A percentile compares a stretch with the other conserved stretches of the same genome.
These are phyloP conservation scores for Aspergillus sp. DNA, from an alignment of 2,329 filamentous ascomycete species.

Conservation along the genomic window DNA sequence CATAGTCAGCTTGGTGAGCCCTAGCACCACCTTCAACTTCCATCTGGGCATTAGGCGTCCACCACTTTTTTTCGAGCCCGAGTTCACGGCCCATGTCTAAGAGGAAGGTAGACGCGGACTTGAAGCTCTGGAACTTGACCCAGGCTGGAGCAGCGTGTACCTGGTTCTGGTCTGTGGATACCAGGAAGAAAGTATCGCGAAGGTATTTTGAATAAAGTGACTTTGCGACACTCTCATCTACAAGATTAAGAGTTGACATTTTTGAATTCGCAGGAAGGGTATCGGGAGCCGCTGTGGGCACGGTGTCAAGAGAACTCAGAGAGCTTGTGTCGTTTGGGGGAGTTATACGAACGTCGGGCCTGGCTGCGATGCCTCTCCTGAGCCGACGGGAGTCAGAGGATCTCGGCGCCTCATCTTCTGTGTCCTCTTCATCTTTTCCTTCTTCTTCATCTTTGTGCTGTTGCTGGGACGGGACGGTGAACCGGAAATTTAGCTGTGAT, in stretches of 20 bases:
- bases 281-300: neutral
- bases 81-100: slow-evolving; percentile 16
- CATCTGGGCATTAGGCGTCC: slow-evolving; percentile 13
- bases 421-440: neutral
- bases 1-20: neutral
- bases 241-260: neutral
- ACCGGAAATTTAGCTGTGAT: neutral
- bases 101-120: slow-evolving; percentile 17
- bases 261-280: neutral
- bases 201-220: neutral
- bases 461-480: too few relatives aligned
- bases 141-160: slow-evolving; percentile 17
- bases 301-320: neutral
- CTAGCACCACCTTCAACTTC: slow-evolving; percentile 3
- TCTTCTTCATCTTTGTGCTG: neutral
- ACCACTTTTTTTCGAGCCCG: slow-evolving; percentile 4
- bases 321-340: neutral
- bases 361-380: neutral
- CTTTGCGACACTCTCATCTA: neutral
- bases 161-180: slow-evolving; percentile 11
- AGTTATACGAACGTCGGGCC: neutral
- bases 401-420: neutral
- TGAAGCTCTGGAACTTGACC: slow-evolving; percentile 16
- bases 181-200: slow-evolving; percentile 17
- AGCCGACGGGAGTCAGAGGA: neutral